Percentiles rank a stretch among this genome's conserved stretches.
Evolutionary conservation across 2,329 filamentous ascomycete species (phyloP).

Genomic region (Aspergillus fructus): DNA sequence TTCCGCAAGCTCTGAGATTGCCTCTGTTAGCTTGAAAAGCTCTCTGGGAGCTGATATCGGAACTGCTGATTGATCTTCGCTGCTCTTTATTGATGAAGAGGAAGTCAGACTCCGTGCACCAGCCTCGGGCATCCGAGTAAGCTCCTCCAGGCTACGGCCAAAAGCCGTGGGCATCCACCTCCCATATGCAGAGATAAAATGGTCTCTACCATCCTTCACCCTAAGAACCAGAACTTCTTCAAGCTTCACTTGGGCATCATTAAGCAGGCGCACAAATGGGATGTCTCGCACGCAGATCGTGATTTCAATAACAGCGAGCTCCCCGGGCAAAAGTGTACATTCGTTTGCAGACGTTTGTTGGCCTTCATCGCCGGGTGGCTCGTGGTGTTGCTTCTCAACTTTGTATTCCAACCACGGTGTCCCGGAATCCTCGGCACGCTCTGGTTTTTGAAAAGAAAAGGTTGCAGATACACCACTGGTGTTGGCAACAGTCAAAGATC

Average conservation of each 20-base stretch:
- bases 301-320: constrained; percentile 71
- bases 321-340: constrained; percentile 77
- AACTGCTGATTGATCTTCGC: constrained; percentile 40
- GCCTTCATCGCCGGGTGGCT: constrained; percentile 32
- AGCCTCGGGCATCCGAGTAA: constrained; percentile 78
- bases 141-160: constrained; percentile 80
- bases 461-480: constrained; percentile 79
- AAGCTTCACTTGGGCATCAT: constrained; percentile 63
- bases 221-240: constrained; percentile 88
- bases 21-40: constrained; percentile 84
- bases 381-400: constrained; percentile 56
- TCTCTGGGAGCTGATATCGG: constrained; percentile 82
- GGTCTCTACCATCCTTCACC: constrained; percentile 79
- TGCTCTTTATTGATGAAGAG: constrained; percentile 27
- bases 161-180: constrained; percentile 80
- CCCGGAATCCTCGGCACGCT: constrained; percentile 45
- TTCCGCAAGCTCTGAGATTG: constrained; percentile 62
- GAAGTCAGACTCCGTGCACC: constrained; percentile 67
- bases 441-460: constrained; percentile 74
- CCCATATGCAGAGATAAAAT: constrained; percentile 81
- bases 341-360: constrained; percentile 37
- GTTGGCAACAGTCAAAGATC: constrained; percentile 82
- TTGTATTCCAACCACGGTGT: constrained; percentile 69
- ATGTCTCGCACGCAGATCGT: constrained; percentile 66
- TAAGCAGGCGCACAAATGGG: constrained; percentile 66